A percentile compares a stretch with the other conserved stretches of the same genome.
These are phyloP conservation scores for Agaricus subrufescens DNA, from an alignment of 768 basidiomycete genomes.

Conservation along the genomic window DNA sequence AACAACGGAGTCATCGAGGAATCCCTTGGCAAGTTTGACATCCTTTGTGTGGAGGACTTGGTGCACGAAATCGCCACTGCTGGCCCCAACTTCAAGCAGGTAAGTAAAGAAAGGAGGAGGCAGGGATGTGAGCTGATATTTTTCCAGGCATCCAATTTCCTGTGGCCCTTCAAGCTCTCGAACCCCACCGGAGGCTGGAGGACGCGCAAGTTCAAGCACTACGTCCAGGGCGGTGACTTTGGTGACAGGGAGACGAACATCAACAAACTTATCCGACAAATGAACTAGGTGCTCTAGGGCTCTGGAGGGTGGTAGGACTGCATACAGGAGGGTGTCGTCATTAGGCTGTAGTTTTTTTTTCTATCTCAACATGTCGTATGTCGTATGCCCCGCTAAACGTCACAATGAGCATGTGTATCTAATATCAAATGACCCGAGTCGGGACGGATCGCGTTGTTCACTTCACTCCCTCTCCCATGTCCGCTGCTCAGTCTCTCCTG, in stretches of 20 bases:
- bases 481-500: constrained; percentile 26
- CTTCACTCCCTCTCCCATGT: not conserved
- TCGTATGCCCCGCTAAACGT: not conserved
- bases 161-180: constrained; percentile 99
- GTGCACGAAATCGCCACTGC: constrained; percentile 94
- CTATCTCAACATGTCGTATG: not conserved
- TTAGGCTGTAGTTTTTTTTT: constrained; percentile 2
- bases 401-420: not conserved
- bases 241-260: constrained; percentile 97
- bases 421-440: not conserved
- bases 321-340: constrained; percentile 4
- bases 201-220: constrained; percentile 97
- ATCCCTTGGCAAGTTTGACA: constrained; percentile 87
- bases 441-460: not conserved
- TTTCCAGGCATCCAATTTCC: constrained; percentile 81
- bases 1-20: constrained; percentile 94
- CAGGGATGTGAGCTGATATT: constrained; percentile 5
- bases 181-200: constrained; percentile 99
- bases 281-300: constrained; percentile 55
- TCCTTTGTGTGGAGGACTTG: constrained; percentile 95
- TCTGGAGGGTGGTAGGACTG: constrained; percentile 1
- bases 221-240: constrained; percentile 93
- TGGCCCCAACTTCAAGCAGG: constrained; percentile 99
- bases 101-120: constrained; percentile 25
- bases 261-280: constrained; percentile 95